Evolutionary conservation across 106 monocot genomes (phyloP), one percentile per base, ranked within the genome.

Genomic region (Narthecium ossifragum): DNA sequence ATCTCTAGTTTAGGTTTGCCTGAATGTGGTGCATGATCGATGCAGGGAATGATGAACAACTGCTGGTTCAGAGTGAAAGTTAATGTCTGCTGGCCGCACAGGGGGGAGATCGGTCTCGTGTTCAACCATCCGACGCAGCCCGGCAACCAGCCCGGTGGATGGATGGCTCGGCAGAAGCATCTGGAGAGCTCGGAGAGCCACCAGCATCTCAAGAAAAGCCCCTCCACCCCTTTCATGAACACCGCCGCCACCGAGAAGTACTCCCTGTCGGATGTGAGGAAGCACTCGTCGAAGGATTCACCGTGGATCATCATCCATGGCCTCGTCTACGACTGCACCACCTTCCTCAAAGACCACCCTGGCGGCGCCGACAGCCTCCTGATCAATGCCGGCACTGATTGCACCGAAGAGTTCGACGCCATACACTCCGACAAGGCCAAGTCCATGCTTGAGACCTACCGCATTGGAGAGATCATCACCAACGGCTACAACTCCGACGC

Each of bases 41-140:
- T 74, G 29, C 82, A 96, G 94, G 96, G 96, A 5, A 98, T 98
- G 96, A 90, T 98, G 96, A 98, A 98, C 80, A 90, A 98, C 64
- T 98, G 96, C 65, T 98, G 96, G 96, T 91, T 90, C 74, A 61
- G 72, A 25, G 83, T 86, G 31, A 81, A 79, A 69, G 47, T 87
- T 14, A 79, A 70, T 26, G 47, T 75, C 6, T 84, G 80, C 73
- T 73, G 80, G 1, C 86, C 80, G 0, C 63, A 65, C 59, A 57
- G 52, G 21, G 96, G 96, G 6, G 84, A 90, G 78, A 57, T 90
- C 20, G 80, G 81, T 4, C 63, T 98, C 0, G 64, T 79, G 18
- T 98, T 98, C 65, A 84, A 98, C 73, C 96, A 98, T 74, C 96
- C 96, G 48, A 90, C 86, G 1, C 86, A 80, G 31, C 90, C 96